Evolutionary conservation across 2,329 filamentous ascomycete species (phyloP).

Genomic region (Colletotrichum simmondsii): DNA sequence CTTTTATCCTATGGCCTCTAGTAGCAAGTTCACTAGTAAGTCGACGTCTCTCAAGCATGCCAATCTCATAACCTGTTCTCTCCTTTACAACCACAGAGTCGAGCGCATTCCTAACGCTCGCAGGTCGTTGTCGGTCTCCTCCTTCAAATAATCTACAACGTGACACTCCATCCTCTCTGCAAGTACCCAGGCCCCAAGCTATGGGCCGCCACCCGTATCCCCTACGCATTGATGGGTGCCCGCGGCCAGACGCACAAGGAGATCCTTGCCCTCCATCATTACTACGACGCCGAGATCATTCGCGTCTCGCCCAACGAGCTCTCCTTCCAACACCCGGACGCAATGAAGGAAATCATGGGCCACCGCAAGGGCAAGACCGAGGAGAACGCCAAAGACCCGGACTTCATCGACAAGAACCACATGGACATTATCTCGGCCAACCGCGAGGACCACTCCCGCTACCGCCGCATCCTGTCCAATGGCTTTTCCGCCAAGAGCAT

Average conservation of each 20-base stretch:
- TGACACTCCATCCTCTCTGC: slow-evolving; percentile 45
- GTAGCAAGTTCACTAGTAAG: slow-evolving; percentile 6
- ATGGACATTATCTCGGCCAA: slow-evolving; percentile 36
- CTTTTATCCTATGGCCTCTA: slow-evolving; percentile 16
- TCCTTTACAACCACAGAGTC: no score
- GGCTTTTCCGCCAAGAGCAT: slow-evolving; percentile 41
- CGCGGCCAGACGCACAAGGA: slow-evolving; percentile 40
- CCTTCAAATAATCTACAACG: slow-evolving; percentile 37
- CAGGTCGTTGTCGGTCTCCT: slow-evolving; percentile 20
- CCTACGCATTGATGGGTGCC: slow-evolving; percentile 16
- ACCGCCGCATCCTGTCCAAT: slow-evolving; percentile 35
- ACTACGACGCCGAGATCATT: slow-evolving; percentile 45
- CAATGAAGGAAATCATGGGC: slow-evolving; percentile 55
- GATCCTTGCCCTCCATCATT: slow-evolving; percentile 39
- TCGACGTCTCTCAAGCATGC: no score
- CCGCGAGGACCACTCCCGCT: slow-evolving; percentile 25
- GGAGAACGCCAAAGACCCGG: slow-evolving; percentile 23
- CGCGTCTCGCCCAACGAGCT: slow-evolving; percentile 52
- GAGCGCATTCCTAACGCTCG: background rate
- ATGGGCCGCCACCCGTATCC: slow-evolving; percentile 27
- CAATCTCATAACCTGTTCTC: background rate
- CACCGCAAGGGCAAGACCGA: slow-evolving; percentile 12
- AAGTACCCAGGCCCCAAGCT: slow-evolving; percentile 44
- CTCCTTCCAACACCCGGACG: slow-evolving; percentile 46
- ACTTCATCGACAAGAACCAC: background rate